Evolutionary conservation across 2,329 filamentous ascomycete species (phyloP), one percentile per base, ranked within the genome.

Genomic region (Talaromyces sp.): DNA sequence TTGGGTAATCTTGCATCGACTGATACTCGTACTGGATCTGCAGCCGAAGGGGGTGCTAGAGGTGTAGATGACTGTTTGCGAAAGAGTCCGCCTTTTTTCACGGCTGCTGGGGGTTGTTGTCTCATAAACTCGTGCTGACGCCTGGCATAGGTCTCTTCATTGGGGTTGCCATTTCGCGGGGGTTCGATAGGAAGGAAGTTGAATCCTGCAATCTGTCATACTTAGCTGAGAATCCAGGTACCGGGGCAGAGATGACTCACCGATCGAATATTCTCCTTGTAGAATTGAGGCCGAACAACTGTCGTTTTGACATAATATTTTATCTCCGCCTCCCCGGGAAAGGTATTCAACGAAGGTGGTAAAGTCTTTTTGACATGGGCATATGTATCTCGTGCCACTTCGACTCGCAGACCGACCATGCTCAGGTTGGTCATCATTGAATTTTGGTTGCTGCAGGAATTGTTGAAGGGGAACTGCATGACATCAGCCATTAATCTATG

Each of bases 281-380:
- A 91, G 64, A 97, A 83, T 14, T 90, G 88, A 0, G 92, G 92
- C n/a, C 92, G 83, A 70, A 92, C 91, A 5, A 98, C 87, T 0
- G 95, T 98, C n/a, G 90, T 92, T 75, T 99, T 99, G 72, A 98
- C 84, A 73, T 91, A 99, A 77, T 99, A 99, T 68, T 88, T 85
- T 64, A 98, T 93, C 76, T 96, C 92, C 23, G 93, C 93, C 75
- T 93, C 87, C 35, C 88, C 89, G 0, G 91, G 91, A 67, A 95
- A 93, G 2, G 91, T 92, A n/a, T 85, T 90, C 60, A 98, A 80
- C 4, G 92, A 96, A 0, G 95, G 95, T 5, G 95, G 95, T 11
- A 99, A 81, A 0, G 93, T 96, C 68, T 87, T 87, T 71, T 90
- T 95, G 66, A 95, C 86, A 78, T 99, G 95, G 54, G 78, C 79